Evolutionary conservation across 495 filamentous ascomycete genomes (phyloP).

Genomic region (Neurospora cerealis): DNA sequence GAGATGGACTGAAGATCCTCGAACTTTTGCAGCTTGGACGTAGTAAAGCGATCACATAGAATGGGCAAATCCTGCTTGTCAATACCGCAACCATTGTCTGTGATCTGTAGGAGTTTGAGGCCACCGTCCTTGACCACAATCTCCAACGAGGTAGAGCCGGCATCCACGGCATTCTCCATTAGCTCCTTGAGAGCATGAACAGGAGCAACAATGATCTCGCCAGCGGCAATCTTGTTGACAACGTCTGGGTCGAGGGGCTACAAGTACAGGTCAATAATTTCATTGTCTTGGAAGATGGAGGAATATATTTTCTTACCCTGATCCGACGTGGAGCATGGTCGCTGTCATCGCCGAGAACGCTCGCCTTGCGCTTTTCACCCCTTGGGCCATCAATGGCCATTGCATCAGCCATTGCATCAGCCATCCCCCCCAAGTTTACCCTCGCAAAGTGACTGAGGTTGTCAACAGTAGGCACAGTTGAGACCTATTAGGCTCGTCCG

Average conservation of each 20-base stretch:
- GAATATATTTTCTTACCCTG: constrained; percentile 30
- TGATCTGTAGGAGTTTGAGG: constrained; percentile 94
- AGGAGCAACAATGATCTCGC: constrained; percentile 96
- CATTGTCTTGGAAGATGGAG: not conserved
- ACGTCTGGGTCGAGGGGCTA: constrained; percentile 90
- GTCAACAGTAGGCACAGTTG: not conserved
- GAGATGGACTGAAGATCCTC: constrained; percentile 87
- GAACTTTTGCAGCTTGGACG: constrained; percentile 89
- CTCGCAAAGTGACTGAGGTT: not conserved
- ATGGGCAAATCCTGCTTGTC: constrained; percentile 87
- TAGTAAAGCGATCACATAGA: constrained; percentile 93
- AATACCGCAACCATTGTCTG: constrained; percentile 96
- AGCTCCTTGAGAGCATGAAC: constrained; percentile 96
- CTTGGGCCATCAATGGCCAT: constrained; percentile 32
- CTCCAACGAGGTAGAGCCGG: constrained; percentile 84
- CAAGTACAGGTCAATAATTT: not conserved
- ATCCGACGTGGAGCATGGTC: constrained; percentile 53
- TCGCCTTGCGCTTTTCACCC: constrained; percentile 56
- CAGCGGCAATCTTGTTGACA: constrained; percentile 98
- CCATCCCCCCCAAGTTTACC: constrained; percentile 10
- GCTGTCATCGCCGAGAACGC: constrained; percentile 25
- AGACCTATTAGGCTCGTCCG: not conserved
- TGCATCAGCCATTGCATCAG: constrained; percentile 20
- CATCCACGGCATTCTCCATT: constrained; percentile 96
- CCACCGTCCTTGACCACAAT: constrained; percentile 92